Conservation (phyloP, 495 filamentous ascomycete genomes). For the Xylaria venustula region DNA sequence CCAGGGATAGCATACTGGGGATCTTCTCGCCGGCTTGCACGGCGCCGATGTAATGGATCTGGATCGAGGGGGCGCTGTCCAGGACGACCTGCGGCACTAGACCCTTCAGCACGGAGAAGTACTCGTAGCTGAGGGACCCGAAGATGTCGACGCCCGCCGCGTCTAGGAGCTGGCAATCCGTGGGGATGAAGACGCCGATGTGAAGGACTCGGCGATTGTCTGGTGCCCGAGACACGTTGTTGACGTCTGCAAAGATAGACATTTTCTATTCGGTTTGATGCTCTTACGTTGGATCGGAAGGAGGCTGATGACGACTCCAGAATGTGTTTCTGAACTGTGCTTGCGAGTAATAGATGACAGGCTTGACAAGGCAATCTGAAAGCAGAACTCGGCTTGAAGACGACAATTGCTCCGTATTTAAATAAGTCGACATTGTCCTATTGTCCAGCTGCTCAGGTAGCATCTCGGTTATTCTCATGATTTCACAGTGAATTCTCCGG, state of each 20-base stretch:
- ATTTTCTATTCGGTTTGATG: neutral
- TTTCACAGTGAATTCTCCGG: neutral
- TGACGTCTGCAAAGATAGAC: conserved; percentile 1
- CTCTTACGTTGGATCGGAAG: no score
- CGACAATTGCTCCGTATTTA: no score
- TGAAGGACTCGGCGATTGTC: conserved; percentile 2
- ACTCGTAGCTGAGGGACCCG: conserved; percentile 44
- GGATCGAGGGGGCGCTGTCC: conserved; percentile 37
- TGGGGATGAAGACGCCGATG: conserved; percentile 41
- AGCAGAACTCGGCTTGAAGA: neutral
- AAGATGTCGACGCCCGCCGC: conserved; percentile 49
- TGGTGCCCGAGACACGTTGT: conserved; percentile 2
- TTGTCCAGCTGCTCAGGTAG: neutral
- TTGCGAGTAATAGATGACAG: neutral
- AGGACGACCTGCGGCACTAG: conserved; percentile 35
- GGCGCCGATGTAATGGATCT: conserved; percentile 47
- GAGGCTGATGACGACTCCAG: no score
- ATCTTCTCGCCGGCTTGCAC: conserved; percentile 27
- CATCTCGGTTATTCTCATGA: neutral
- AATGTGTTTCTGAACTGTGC: no score
- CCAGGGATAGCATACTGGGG: no score
- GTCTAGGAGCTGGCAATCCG: conserved; percentile 48
- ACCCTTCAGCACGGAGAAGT: conserved; percentile 29
- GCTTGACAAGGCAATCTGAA: neutral
- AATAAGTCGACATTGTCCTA: neutral